Conservation (phyloP, 1,284 basidiomycete species). For the Pseudozyma sp. region DNA sequence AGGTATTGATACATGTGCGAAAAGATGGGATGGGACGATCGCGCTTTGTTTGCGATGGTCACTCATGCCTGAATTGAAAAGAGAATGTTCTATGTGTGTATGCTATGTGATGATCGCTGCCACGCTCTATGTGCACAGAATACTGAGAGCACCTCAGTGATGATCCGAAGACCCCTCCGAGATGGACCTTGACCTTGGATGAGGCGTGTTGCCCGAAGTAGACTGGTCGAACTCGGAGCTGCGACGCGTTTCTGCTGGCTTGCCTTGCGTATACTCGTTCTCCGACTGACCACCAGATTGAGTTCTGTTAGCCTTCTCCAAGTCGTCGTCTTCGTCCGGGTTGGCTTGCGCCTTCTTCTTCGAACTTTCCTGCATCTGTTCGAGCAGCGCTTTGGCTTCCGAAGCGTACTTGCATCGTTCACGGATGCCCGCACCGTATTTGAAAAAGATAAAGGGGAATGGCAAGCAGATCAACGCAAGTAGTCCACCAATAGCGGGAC, state of each 20-base stretch:
- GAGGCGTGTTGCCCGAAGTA: constrained; percentile 13
- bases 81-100: no score
- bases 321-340: constrained; percentile 15
- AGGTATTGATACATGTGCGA: no score
- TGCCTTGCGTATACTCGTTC: neutral
- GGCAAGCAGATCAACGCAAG: constrained; percentile 78
- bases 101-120: no score
- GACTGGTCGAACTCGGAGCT: constrained; percentile 19
- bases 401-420: constrained; percentile 69
- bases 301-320: constrained; percentile 24
- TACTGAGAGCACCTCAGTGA: no score
- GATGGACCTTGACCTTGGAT: constrained; percentile 6
- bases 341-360: neutral
- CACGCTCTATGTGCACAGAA: no score
- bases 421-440: constrained; percentile 71
- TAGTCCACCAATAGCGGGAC: constrained; percentile 79
- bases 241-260: constrained; percentile 9
- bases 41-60: no score
- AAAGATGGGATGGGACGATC: no score
- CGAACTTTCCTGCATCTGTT: constrained; percentile 33
- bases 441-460: constrained; percentile 73
- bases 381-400: constrained; percentile 39
- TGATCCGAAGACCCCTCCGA: neutral
- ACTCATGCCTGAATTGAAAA: no score
- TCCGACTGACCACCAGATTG: constrained; percentile 11